Percentiles rank a stretch among this genome's conserved stretches.
phyloP scores from a whole-genome alignment of 2,329 filamentous ascomycete genomes.

The Aspergillus sergii region DNA sequence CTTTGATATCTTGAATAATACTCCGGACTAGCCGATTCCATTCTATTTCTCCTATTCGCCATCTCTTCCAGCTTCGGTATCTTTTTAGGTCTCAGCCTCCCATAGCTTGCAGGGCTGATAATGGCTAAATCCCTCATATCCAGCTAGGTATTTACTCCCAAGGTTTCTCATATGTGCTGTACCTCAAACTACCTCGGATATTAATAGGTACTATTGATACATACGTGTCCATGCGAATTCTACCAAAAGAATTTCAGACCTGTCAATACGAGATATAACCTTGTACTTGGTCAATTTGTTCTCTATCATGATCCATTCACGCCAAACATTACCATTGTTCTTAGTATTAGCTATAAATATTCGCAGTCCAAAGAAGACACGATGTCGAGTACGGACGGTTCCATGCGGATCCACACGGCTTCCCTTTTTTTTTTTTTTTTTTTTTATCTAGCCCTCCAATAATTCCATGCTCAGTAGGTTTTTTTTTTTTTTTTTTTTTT shows the following conservation, averaged over 20 bases:
- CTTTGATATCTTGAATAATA: slow-evolving; percentile 2
- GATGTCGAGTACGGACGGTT: slow-evolving; percentile 5
- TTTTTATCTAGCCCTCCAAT: too few species aligned
- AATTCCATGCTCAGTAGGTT: too few species aligned
- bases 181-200: slow-evolving; percentile 3
- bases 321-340: not conserved
- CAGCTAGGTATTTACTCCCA: not conserved
- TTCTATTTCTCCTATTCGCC: slow-evolving; percentile 1
- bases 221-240: slow-evolving; percentile 1
- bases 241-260: not conserved
- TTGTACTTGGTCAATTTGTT: not conserved
- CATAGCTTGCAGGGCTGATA: not conserved
- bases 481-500: not conserved
- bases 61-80: not conserved
- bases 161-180: not conserved
- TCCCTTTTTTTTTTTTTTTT: too few species aligned
- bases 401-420: slow-evolving; percentile 12
- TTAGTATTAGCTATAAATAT: not conserved
- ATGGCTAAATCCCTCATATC: slow-evolving; percentile 2
- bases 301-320: not conserved
- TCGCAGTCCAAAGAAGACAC: slow-evolving; percentile 9
- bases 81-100: not conserved
- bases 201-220: not conserved
- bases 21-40: not conserved
- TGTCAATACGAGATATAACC: not conserved